These are phyloP conservation scores for Periglandula ipomoeae DNA, from an alignment of 2,329 filamentous ascomycete genomes.

Conservation along the genomic window DNA sequence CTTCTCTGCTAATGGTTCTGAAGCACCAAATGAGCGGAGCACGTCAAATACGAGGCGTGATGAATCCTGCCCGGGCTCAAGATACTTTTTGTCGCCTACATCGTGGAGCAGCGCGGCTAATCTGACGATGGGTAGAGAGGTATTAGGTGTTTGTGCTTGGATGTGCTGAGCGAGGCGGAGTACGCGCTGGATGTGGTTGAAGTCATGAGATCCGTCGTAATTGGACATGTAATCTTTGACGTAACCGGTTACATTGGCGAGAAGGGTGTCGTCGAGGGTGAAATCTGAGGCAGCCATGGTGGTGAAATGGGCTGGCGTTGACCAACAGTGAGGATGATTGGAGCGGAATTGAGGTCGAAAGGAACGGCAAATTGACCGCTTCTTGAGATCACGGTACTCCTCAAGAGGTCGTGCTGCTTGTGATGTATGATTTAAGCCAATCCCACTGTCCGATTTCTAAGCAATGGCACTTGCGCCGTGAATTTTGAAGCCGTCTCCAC, in stretches of 20 bases:
- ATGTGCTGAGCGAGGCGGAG: constrained; percentile 62
- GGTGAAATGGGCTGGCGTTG: not conserved
- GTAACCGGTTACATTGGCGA: constrained; percentile 52
- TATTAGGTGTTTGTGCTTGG: constrained; percentile 37
- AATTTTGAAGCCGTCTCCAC: not conserved
- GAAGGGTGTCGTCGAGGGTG: constrained; percentile 28
- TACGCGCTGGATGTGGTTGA: constrained; percentile 74
- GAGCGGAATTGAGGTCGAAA: no score
- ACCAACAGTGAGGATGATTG: not conserved
- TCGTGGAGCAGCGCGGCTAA: constrained; percentile 77
- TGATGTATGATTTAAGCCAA: no score
- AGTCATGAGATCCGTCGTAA: constrained; percentile 84
- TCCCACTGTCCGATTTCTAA: no score
- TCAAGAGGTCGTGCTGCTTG: no score
- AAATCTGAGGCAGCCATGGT: constrained; percentile 17
- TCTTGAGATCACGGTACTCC: no score
- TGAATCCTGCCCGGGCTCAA: constrained; percentile 45
- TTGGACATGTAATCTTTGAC: constrained; percentile 64
- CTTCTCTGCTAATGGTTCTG: constrained; percentile 47
- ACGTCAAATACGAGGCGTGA: constrained; percentile 46
- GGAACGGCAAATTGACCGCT: no score
- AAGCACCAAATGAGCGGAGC: constrained; percentile 48
- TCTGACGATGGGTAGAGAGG: constrained; percentile 42
- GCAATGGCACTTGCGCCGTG: not conserved
- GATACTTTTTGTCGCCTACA: constrained; percentile 79